Evolutionary conservation across 1,139 yeast genomes (phyloP).

Genomic region (Kluyveromyces sp.): DNA sequence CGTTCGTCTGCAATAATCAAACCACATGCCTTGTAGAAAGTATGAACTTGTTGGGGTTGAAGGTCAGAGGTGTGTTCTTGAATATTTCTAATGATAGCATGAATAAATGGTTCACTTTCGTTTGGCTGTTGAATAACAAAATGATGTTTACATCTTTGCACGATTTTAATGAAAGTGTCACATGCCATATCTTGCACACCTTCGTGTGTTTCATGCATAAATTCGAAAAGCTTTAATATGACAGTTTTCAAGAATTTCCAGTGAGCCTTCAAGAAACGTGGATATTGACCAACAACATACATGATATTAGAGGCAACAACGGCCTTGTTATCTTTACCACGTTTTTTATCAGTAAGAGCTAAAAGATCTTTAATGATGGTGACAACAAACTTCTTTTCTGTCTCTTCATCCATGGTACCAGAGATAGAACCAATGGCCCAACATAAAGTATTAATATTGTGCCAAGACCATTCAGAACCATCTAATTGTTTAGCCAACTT

Average conservation of each 20-base stretch:
- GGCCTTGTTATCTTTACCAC: constrained; percentile 97
- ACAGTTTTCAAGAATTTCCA: constrained; percentile 97
- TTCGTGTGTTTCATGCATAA: constrained; percentile 99
- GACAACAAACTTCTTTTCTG: constrained; percentile 90
- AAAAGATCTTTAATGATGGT: constrained; percentile 86
- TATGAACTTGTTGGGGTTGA: constrained; percentile 95
- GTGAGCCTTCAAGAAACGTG: constrained; percentile 93
- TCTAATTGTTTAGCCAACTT: constrained; percentile 89
- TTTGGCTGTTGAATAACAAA: constrained; percentile 82
- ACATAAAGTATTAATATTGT: constrained; percentile 89
- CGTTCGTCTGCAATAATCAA: constrained; percentile 83
- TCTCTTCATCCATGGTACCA: constrained; percentile 97
- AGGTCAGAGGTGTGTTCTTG: constrained; percentile 84
- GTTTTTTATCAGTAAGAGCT: constrained; percentile 87
- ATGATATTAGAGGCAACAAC: constrained; percentile 97
- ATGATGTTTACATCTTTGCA: constrained; percentile 90
- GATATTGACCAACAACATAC: constrained; percentile 99
- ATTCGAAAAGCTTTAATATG: constrained; percentile 88
- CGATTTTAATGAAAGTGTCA: constrained; percentile 93
- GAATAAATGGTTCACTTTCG: constrained; percentile 88
- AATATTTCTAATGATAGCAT: constrained; percentile 77
- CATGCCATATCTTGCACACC: constrained; percentile 99
- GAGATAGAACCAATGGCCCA: constrained; percentile 99
- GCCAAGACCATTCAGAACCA: constrained; percentile 99
- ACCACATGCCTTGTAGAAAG: constrained; percentile 97